Base-by-base conservation (phyloP, 495 filamentous ascomycete species). In the Bombardia bombarda region DNA sequence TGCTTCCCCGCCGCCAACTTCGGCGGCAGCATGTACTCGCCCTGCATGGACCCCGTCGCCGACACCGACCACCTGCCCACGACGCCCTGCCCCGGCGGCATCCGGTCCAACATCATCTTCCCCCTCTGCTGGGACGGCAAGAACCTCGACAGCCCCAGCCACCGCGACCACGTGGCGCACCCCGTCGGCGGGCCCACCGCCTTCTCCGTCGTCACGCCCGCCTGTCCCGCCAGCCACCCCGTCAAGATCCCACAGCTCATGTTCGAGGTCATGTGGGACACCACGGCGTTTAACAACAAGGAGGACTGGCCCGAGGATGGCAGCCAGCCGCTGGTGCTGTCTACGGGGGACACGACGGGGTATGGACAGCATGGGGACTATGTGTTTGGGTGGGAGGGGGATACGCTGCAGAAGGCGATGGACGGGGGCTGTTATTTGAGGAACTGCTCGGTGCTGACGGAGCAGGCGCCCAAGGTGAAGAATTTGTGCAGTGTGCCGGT, bases 311-410 rank as follows among this genome's bases (percentile, higher is more conserved):
- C 65, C 9, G 49, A 55, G 38, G 61, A 67, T 40, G 64, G 60
- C 38, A 54, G 52, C 41, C 60, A 68, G 42, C 67, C 67, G 16
- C 63, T 68, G 42, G 53, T 66, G 8, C 56, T 63, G 26, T 57
- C 50, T n/a, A 69, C 59, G 18, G 64, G 66, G 19, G 57, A 69
- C 22, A 55, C 57, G 12, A 62, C 57, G 25, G 65, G 67, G 2
- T 56, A 61, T 46, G 64, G 65, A 17, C 60, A 61, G 35, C 67
- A 72, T 40, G 66, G 56, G 28, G 68, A 69, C 41, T 72, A 72
- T 45, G 57, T 72, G 21, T 69, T 69, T 46, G 67, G 65, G 23
- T 70, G 63, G 66, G 53, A 64, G 49, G 60, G 49, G 32, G 48
- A 65, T 37, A 49, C 59, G 1, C 63, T 69, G 7, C 66, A 67